phyloP scores from a whole-genome alignment of 2,329 filamentous ascomycete species.

The Neonectria coccinea region DNA sequence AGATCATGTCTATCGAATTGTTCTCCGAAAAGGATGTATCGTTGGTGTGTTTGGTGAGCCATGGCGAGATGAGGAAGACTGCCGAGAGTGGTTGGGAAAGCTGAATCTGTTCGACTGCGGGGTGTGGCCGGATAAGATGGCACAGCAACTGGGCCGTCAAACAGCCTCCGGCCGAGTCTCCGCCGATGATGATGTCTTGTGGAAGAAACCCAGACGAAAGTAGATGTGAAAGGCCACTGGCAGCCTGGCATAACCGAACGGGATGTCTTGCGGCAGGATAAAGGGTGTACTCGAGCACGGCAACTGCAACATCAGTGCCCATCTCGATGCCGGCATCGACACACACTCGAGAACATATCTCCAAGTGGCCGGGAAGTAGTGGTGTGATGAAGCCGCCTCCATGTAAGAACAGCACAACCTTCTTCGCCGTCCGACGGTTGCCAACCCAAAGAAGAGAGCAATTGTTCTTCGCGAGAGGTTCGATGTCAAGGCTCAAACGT shows the following conservation, averaged over 20 bases:
- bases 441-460: conserved; percentile 13
- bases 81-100: conserved; percentile 44
- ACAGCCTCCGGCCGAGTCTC: conserved; percentile 51
- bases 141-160: conserved; percentile 46
- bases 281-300: conserved; percentile 48
- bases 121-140: conserved; percentile 46
- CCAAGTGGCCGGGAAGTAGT: not conserved
- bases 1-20: conserved; percentile 25
- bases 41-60: conserved; percentile 29
- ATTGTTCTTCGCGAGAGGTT: conserved; percentile 6
- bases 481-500: conserved; percentile 17
- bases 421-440: not conserved
- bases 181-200: conserved; percentile 46
- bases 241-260: conserved; percentile 44
- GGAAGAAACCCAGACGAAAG: conserved; percentile 39
- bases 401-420: conserved; percentile 3
- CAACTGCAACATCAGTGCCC: conserved; percentile 34
- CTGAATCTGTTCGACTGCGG: conserved; percentile 28
- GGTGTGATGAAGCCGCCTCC: conserved; percentile 9
- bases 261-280: conserved; percentile 45
- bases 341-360: conserved; percentile 8
- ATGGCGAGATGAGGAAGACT: conserved; percentile 48
- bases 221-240: conserved; percentile 37
- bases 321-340: conserved; percentile 15
- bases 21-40: conserved; percentile 20